phyloP scores from a whole-genome alignment of 768 basidiomycete species.

The Cantharellus cinnabarinus region DNA sequence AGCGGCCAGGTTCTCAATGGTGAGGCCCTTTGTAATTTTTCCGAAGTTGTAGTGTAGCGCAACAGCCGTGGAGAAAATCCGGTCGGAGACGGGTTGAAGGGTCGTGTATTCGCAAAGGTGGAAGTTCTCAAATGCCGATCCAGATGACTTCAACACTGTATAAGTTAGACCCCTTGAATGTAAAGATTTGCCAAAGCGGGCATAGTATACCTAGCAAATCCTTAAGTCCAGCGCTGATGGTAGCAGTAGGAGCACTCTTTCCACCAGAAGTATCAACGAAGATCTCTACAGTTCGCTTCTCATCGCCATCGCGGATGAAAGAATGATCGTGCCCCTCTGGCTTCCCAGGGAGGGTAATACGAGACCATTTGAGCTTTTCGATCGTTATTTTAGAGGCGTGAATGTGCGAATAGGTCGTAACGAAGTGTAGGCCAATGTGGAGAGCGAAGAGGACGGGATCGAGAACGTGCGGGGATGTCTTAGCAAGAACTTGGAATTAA shows the following conservation, averaged over 20 bases:
- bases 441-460: slow-evolving; percentile 70
- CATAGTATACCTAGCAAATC: slow-evolving; percentile 51
- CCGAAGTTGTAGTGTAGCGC: slow-evolving; percentile 52
- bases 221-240: slow-evolving; percentile 45
- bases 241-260: slow-evolving; percentile 39
- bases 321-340: slow-evolving; percentile 48
- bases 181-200: too few relatives aligned
- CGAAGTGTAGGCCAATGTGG: slow-evolving; percentile 66
- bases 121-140: slow-evolving; percentile 68
- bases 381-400: slow-evolving; percentile 13
- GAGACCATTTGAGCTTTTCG: slow-evolving; percentile 48
- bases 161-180: not conserved
- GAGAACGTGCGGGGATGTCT: slow-evolving; percentile 73
- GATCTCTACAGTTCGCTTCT: slow-evolving; percentile 45
- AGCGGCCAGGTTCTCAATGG: slow-evolving; percentile 17
- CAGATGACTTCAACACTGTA: slow-evolving; percentile 74
- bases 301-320: slow-evolving; percentile 78
- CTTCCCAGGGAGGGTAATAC: slow-evolving; percentile 33
- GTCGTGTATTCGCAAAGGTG: slow-evolving; percentile 79
- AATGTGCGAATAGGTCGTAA: slow-evolving; percentile 18
- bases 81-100: slow-evolving; percentile 55
- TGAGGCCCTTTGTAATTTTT: slow-evolving; percentile 9
- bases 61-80: slow-evolving; percentile 78
- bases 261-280: slow-evolving; percentile 48
- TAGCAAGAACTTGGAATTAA: slow-evolving; percentile 34